Percentiles rank a stretch among this genome's conserved stretches.
Conservation (phyloP, 1,284 basidiomycete species). For the Fistulina hepatica region DNA sequence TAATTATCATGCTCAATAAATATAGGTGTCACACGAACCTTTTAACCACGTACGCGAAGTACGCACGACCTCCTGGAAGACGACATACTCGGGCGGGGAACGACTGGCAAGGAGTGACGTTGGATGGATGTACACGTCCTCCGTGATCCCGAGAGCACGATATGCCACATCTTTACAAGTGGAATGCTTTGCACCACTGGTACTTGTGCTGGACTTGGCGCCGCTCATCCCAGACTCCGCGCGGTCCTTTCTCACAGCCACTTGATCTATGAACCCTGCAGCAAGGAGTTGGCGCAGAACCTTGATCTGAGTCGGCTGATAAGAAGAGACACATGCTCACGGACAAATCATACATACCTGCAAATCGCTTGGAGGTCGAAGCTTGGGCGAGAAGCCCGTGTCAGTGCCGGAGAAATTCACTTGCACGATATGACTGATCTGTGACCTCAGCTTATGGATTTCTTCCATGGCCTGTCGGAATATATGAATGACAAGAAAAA, state of each 20-base stretch:
- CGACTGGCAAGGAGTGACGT: constrained; percentile 66
- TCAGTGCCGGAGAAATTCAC: constrained; percentile 56
- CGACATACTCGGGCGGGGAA: constrained; percentile 79
- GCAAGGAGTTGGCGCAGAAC: constrained; percentile 82
- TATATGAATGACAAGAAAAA: constrained; percentile 2
- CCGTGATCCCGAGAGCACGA: constrained; percentile 68
- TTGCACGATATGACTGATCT: constrained; percentile 77
- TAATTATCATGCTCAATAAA: constrained; percentile 5
- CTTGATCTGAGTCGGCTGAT: constrained; percentile 53
- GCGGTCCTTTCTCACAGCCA: constrained; percentile 86
- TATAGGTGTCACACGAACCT: constrained; percentile 33
- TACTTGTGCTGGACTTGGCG: too few relatives aligned
- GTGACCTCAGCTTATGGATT: constrained; percentile 92
- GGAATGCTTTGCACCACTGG: constrained; percentile 63
- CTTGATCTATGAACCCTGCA: constrained; percentile 91
- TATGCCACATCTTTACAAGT: constrained; percentile 80
- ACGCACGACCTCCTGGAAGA: constrained; percentile 75
- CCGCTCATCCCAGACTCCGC: constrained; percentile 33
- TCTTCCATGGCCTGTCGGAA: constrained; percentile 87
- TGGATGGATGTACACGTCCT: constrained; percentile 91
- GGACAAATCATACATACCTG: constrained; percentile 41
- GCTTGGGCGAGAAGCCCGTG: constrained; percentile 45
- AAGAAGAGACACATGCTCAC: constrained; percentile 1
- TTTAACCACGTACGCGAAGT: constrained; percentile 74
- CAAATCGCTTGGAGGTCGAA: constrained; percentile 61